Base-by-base conservation (phyloP, 768 basidiomycete species). In the Coprinopsis cinerea region DNA sequence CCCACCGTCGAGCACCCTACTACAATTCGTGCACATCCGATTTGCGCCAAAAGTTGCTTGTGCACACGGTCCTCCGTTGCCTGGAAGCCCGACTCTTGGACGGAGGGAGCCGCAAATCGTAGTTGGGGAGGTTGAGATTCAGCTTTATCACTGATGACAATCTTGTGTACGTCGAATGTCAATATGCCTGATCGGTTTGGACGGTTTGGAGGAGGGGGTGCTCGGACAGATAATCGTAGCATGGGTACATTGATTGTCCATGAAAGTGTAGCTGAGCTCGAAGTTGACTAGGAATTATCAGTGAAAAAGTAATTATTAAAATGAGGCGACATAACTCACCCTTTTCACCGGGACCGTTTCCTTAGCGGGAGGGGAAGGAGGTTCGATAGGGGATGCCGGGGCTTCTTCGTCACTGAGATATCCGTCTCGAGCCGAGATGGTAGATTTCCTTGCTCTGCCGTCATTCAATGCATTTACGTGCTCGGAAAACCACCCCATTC, bases 221-320 rank as follows among this genome's bases (percentile, higher is more conserved):
- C 83, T 41, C 87, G 79, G 43, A 85, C 59, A 60, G 92, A 78
- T 18, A 85, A 39, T 17, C 92, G 81, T 39, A 92, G 59, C 66
- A 84, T 69, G 13, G 78, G 65, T 26, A 83, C 71, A 17, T 61
- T 63, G 34, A 86, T 55, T 1, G 59, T 45, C 20, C 57, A 24
- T 24, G 34, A 48, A 20, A 47, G 44, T 27, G 25, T 25, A 14
- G 23, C 43, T 20, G 40, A 36, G 49, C 25, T 4, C 7, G 20
- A 27, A 24, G 46, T 23, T 6, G 37, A 6, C 37, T 40, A 40
- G n/a, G n/a, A n/a, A n/a, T n/a, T n/a, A n/a, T n/a, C n/a, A n/a
- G n/a, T n/a, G n/a, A n/a, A n/a, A n/a, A n/a, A n/a, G n/a, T n/a
- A n/a, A n/a, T n/a, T n/a, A n/a, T n/a, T n/a, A n/a, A n/a, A n/a